phyloP scores from a whole-genome alignment of 1,139 yeast genomes.

The Citeromyces siamensis region DNA sequence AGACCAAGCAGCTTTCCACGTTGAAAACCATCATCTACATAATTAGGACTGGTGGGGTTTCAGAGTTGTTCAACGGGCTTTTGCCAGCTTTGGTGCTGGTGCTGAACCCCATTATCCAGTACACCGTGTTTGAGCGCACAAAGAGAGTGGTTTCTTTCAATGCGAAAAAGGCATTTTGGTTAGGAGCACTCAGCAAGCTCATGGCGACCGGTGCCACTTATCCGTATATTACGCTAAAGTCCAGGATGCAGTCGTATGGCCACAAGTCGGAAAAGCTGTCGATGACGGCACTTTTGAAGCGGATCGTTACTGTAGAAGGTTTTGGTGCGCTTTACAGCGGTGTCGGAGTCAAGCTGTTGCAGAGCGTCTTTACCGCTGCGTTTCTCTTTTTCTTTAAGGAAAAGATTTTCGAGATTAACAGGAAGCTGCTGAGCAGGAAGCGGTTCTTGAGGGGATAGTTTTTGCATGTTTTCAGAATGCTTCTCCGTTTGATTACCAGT shows the following conservation, averaged over 20 bases:
- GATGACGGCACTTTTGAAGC: slow-evolving; percentile 32
- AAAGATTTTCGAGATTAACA: slow-evolving; percentile 49
- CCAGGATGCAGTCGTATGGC: slow-evolving; percentile 55
- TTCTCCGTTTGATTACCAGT: neutral
- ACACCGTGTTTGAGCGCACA: slow-evolving; percentile 82
- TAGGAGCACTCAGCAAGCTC: slow-evolving; percentile 86
- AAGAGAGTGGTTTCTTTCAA: slow-evolving; percentile 50
- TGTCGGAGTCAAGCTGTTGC: slow-evolving; percentile 64
- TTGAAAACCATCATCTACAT: slow-evolving; percentile 35
- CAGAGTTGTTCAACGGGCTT: slow-evolving; percentile 70
- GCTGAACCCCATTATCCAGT: slow-evolving; percentile 82
- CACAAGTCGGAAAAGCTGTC: neutral
- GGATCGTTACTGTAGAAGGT: slow-evolving; percentile 39
- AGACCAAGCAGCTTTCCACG: slow-evolving; percentile 17
- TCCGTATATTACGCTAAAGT: slow-evolving; percentile 82
- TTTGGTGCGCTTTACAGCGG: slow-evolving; percentile 73
- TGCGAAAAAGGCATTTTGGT: slow-evolving; percentile 55
- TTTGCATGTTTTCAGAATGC: neutral
- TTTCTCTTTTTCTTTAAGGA: slow-evolving; percentile 87
- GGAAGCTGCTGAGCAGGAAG: slow-evolving; percentile 25
- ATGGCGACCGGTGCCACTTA: slow-evolving; percentile 80
- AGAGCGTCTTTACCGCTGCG: slow-evolving; percentile 82
- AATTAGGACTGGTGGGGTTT: slow-evolving; percentile 56
- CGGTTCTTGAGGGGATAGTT: neutral
- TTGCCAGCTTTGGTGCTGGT: slow-evolving; percentile 82